A percentile compares a stretch with the other conserved stretches of the same genome.
Evolutionary conservation across 1,284 basidiomycete genomes (phyloP).

Genomic region (Rhodotorula sp.): DNA sequence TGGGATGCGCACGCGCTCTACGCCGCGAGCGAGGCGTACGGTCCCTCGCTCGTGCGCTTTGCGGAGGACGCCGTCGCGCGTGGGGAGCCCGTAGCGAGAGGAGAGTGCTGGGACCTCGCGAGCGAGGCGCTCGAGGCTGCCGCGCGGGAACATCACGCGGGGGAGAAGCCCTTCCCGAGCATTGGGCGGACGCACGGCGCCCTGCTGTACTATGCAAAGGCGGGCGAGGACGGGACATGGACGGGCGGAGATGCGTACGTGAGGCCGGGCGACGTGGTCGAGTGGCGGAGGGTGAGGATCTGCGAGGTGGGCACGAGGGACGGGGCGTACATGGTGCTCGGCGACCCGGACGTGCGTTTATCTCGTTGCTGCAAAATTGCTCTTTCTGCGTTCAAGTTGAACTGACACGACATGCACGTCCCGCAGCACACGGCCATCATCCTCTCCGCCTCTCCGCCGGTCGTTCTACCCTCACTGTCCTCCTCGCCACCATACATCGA

Average conservation of each 20-base stretch:
- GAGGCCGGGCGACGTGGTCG: slow-evolving; percentile 61
- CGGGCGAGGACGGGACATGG: slow-evolving; percentile 56
- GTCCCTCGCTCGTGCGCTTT: slow-evolving; percentile 58
- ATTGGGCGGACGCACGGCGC: slow-evolving; percentile 61
- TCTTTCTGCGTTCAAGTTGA: too few relatives aligned
- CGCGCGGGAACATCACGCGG: neutral
- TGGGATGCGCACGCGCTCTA: slow-evolving; percentile 48
- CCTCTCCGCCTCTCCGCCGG: slow-evolving; percentile 17
- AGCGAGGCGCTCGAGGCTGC: slow-evolving; percentile 57
- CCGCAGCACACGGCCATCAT: slow-evolving; percentile 45
- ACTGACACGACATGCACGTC: neutral
- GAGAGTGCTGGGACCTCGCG: slow-evolving; percentile 63
- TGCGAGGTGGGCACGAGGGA: neutral
- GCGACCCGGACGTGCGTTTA: slow-evolving; percentile 36
- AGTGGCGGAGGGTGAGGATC: slow-evolving; percentile 54
- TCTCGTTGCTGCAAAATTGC: neutral
- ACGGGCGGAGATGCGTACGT: slow-evolving; percentile 60
- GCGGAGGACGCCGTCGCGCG: slow-evolving; percentile 57
- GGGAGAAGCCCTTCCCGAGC: slow-evolving; percentile 57
- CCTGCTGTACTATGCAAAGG: slow-evolving; percentile 58
- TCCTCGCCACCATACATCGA: neutral
- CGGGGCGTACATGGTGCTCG: slow-evolving; percentile 18
- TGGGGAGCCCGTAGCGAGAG: slow-evolving; percentile 57
- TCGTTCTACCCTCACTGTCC: neutral
- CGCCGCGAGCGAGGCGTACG: slow-evolving; percentile 58